Evolutionary conservation across 305 asterid genomes (phyloP).

Genomic region (Fraxinus greggii): DNA sequence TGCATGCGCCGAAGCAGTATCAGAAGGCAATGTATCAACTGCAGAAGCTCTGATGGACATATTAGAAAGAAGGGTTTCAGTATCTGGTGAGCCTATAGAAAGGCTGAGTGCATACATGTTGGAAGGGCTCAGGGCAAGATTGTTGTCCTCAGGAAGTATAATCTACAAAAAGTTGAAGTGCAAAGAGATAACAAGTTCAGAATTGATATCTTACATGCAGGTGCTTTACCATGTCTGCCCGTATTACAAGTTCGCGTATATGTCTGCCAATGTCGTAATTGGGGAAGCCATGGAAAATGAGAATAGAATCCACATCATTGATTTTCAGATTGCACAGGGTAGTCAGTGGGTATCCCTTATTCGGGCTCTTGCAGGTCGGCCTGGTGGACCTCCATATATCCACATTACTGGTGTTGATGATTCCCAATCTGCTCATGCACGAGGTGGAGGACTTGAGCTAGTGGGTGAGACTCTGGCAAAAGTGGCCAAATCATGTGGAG

Average conservation of each 20-base stretch:
- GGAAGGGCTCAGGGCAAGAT: slow-evolving; percentile 86
- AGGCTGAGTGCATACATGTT: slow-evolving; percentile 77
- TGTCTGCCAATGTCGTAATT: slow-evolving; percentile 69
- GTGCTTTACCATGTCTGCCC: slow-evolving; percentile 73
- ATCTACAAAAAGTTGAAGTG: slow-evolving; percentile 86
- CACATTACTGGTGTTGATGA: slow-evolving; percentile 91
- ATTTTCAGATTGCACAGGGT: slow-evolving; percentile 92
- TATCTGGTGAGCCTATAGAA: slow-evolving; percentile 80
- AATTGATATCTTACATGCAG: slow-evolving; percentile 77
- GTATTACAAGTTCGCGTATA: slow-evolving; percentile 79
- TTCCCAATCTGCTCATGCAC: slow-evolving; percentile 72
- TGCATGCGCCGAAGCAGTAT: slow-evolving; percentile 49
- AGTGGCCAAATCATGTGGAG: slow-evolving; percentile 66
- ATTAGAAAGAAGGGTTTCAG: slow-evolving; percentile 68
- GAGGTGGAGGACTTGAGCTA: slow-evolving; percentile 81
- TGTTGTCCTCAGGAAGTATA: slow-evolving; percentile 77
- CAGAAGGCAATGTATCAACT: slow-evolving; percentile 56
- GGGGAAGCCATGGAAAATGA: slow-evolving; percentile 76
- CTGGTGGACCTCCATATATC: slow-evolving; percentile 69
- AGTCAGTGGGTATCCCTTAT: slow-evolving; percentile 79
- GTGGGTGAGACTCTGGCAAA: slow-evolving; percentile 63
- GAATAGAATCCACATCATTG: slow-evolving; percentile 65
- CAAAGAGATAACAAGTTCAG: slow-evolving; percentile 79
- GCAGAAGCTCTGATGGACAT: slow-evolving; percentile 64
- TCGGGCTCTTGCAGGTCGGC: slow-evolving; percentile 56